Conservation (phyloP, 2,329 filamentous ascomycete genomes). For the Penicillium sp. region DNA sequence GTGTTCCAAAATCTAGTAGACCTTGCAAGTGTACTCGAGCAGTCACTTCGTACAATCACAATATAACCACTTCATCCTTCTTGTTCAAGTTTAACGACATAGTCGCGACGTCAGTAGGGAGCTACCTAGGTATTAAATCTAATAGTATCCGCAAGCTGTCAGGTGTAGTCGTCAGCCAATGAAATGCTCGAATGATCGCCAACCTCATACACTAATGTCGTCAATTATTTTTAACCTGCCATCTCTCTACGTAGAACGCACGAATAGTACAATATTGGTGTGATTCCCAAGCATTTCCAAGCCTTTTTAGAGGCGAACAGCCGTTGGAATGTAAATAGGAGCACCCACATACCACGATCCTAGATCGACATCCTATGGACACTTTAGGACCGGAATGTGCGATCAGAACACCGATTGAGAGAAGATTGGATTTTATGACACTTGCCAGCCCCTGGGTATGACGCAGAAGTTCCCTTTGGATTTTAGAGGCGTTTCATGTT, state of each 20-base stretch:
- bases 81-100: not conserved
- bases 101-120: not conserved
- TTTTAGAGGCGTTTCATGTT: slow-evolving; percentile 12
- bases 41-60: no score
- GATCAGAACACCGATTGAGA: slow-evolving; percentile 3
- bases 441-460: slow-evolving; percentile 19
- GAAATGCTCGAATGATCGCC: not conserved
- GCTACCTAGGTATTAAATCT: no score
- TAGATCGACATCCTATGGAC: slow-evolving; percentile 13
- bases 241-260: not conserved
- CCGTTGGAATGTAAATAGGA: slow-evolving; percentile 17
- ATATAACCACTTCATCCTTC: no score
- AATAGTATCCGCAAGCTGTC: not conserved
- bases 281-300: not conserved
- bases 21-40: no score
- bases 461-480: slow-evolving; percentile 9
- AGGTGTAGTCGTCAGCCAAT: not conserved
- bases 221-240: not conserved
- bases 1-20: no score
- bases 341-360: slow-evolving; percentile 13
- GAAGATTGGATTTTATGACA: not conserved
- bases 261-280: not conserved
- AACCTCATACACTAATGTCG: not conserved
- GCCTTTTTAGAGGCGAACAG: slow-evolving; percentile 9
- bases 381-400: slow-evolving; percentile 17